Conservation (phyloP, 305 asterid species). For the Solanum hybrid region DNA sequence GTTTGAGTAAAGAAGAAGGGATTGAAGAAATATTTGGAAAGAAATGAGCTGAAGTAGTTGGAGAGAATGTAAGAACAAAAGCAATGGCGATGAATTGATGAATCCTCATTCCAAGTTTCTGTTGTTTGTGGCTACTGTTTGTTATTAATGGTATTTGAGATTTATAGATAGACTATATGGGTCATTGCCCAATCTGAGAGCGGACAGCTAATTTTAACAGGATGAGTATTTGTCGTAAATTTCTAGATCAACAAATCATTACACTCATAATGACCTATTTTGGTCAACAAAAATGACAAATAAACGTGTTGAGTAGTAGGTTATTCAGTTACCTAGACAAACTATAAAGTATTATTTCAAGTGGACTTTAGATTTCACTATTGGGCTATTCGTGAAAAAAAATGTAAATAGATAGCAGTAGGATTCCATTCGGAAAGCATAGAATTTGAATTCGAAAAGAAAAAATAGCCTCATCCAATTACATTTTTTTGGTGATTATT, state of each 20-base stretch:
- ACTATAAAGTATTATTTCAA: background rate
- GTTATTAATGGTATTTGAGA: background rate
- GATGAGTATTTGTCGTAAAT: background rate
- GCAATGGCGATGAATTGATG: background rate
- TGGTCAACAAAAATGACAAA: background rate
- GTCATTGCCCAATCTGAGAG: background rate
- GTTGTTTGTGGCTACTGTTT: background rate
- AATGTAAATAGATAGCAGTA: too few species aligned
- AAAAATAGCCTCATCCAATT: too few species aligned
- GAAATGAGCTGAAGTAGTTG: conserved; percentile 41
- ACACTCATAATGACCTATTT: background rate
- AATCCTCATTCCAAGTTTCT: conserved; percentile 21
- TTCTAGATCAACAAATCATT: background rate
- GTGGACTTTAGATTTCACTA: background rate
- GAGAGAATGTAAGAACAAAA: background rate
- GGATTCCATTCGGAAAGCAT: background rate
- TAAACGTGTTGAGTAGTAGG: background rate
- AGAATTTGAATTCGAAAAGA: too few species aligned
- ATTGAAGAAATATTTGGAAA: conserved; percentile 54
- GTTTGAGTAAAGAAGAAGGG: conserved; percentile 31
- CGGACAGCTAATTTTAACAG: background rate
- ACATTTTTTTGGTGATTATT: too few species aligned
- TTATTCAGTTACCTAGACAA: background rate
- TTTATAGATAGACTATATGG: background rate
- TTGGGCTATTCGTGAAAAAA: background rate